Evolutionary conservation across 805 yeast species (phyloP).

Genomic region (Wickerhamiella domercqiae): DNA sequence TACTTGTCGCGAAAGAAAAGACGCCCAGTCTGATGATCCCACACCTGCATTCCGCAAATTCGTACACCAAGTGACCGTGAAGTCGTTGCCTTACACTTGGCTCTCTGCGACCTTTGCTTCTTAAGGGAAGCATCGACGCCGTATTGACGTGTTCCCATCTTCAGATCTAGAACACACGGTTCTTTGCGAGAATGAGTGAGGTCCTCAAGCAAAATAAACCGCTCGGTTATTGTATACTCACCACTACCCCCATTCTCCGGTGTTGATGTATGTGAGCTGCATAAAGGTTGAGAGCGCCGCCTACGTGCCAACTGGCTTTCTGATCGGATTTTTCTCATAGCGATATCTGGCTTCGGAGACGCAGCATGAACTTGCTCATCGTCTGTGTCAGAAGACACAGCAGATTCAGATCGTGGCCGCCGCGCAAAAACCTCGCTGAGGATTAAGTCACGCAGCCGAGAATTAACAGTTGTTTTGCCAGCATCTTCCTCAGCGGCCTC

Average conservation of each 20-base stretch:
- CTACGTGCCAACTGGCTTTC: not conserved
- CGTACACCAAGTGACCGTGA: slow-evolving; percentile 74
- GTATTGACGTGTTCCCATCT: slow-evolving; percentile 97
- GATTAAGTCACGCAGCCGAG: slow-evolving; percentile 55
- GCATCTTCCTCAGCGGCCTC: slow-evolving; percentile 1
- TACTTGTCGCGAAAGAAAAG: slow-evolving; percentile 75
- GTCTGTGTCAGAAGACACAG: not conserved
- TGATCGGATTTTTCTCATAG: not conserved
- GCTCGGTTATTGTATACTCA: slow-evolving; percentile 48
- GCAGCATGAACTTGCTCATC: not conserved
- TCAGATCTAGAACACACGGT: slow-evolving; percentile 87
- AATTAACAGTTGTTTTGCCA: slow-evolving; percentile 56
- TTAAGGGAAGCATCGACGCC: slow-evolving; percentile 75
- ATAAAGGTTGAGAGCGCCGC: not conserved
- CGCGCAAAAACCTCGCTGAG: slow-evolving; percentile 60
- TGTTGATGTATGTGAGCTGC: slow-evolving; percentile 3
- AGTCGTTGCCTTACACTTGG: slow-evolving; percentile 71
- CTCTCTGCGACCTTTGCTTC: slow-evolving; percentile 64
- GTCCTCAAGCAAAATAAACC: slow-evolving; percentile 81
- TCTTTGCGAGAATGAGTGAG: slow-evolving; percentile 63
- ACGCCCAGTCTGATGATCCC: slow-evolving; percentile 33
- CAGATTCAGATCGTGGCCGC: not conserved
- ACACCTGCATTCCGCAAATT: slow-evolving; percentile 87
- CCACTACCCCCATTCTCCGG: slow-evolving; percentile 3
- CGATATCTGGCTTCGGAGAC: slow-evolving; percentile 2